Evolutionary conservation across 495 filamentous ascomycete genomes (phyloP).

Genomic region (Aspergillus biplanus): DNA sequence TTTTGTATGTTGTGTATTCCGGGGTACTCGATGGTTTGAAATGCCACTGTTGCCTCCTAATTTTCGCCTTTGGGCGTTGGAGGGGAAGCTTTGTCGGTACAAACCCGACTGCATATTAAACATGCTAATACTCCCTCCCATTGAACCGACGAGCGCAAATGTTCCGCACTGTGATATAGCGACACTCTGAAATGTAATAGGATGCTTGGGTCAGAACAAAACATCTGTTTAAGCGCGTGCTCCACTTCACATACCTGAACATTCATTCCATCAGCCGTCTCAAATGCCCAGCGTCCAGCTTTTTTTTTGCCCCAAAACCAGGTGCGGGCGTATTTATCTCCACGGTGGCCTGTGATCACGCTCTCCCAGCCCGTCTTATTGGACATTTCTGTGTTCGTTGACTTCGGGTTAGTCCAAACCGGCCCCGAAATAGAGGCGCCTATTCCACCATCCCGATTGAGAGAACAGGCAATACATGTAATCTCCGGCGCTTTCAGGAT

Average conservation of each 20-base stretch:
- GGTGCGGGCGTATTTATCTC: slow-evolving; percentile 82
- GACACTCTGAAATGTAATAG: slow-evolving; percentile 59
- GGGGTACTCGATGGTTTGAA: slow-evolving; percentile 43
- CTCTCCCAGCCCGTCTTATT: slow-evolving; percentile 93
- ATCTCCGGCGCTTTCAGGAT: slow-evolving; percentile 82
- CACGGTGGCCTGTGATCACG: slow-evolving; percentile 89
- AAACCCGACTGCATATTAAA: slow-evolving; percentile 95
- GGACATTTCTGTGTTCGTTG: slow-evolving; percentile 59
- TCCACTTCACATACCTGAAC: slow-evolving; percentile 57
- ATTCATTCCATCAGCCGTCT: slow-evolving; percentile 79
- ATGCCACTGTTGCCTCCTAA: slow-evolving; percentile 53
- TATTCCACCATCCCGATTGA: slow-evolving; percentile 93
- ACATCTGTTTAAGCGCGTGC: background rate
- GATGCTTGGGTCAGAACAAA: background rate
- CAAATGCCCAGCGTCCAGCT: slow-evolving; percentile 90
- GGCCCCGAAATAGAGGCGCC: slow-evolving; percentile 70
- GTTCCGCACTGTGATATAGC: slow-evolving; percentile 88
- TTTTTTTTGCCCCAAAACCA: slow-evolving; percentile 98
- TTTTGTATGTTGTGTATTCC: slow-evolving; percentile 70
- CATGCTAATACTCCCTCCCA: slow-evolving; percentile 81
- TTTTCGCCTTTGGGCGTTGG: slow-evolving; percentile 63
- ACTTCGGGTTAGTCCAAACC: slow-evolving; percentile 75
- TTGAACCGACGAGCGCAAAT: slow-evolving; percentile 90
- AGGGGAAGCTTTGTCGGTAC: slow-evolving; percentile 83
- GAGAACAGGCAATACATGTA: slow-evolving; percentile 83